phyloP scores from a whole-genome alignment of 2,329 filamentous ascomycete genomes.

The Didymella segeticola region DNA sequence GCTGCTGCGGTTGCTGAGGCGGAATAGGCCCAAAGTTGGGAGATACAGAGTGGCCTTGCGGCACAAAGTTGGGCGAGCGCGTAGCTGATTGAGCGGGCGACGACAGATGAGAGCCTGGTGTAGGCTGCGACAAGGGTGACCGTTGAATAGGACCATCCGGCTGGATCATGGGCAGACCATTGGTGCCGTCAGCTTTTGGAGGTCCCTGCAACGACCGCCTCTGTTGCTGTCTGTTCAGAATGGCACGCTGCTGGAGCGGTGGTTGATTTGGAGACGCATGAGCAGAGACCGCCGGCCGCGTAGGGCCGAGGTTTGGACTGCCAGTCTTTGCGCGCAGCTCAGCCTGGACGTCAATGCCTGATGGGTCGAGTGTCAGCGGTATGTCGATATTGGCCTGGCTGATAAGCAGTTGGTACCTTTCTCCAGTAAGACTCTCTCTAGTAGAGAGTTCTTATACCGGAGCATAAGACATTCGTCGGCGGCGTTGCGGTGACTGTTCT shows the following conservation, averaged over 20 bases:
- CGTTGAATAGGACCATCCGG: conserved; percentile 55
- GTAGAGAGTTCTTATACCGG: conserved; percentile 95
- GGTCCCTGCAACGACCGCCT: conserved; percentile 76
- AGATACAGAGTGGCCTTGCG: conserved; percentile 65
- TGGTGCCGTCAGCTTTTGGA: conserved; percentile 69
- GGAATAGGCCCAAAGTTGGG: conserved; percentile 63
- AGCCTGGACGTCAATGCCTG: conserved; percentile 95
- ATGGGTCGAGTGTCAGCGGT: conserved; percentile 29
- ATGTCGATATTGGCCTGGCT: background rate
- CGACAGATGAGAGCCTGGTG: conserved; percentile 78
- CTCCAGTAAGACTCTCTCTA: conserved; percentile 94
- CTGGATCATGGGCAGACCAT: conserved; percentile 50
- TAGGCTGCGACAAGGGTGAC: conserved; percentile 79
- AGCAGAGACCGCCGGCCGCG: conserved; percentile 63
- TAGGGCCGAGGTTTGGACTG: conserved; percentile 78
- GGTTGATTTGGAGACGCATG: conserved; percentile 58
- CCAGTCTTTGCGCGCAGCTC: conserved; percentile 92
- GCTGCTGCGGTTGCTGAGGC: conserved; percentile 51
- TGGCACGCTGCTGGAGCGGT: conserved; percentile 78
- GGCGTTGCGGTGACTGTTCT: conserved; percentile 91
- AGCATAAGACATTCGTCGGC: conserved; percentile 98
- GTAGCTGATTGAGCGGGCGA: conserved; percentile 66
- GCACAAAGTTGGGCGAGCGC: conserved; percentile 67
- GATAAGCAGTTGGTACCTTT: conserved; percentile 69
- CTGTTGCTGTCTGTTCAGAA: conserved; percentile 79